A percentile compares a stretch with the other conserved stretches of the same genome.
phyloP scores from a whole-genome alignment of 768 basidiomycete genomes.

The Leccinum uliginosum region DNA sequence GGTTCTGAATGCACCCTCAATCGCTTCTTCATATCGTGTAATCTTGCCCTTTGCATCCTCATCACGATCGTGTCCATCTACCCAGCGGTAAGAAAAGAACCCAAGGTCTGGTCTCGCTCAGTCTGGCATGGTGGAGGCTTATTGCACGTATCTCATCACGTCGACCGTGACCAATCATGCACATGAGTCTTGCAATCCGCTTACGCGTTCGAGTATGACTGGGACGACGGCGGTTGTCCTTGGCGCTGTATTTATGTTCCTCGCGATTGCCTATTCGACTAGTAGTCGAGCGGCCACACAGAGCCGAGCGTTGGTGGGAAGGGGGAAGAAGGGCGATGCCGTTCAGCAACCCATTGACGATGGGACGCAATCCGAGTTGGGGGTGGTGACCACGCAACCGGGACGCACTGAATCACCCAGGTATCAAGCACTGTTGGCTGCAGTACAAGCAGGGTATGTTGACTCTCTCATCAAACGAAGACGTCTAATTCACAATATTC shows the following conservation, averaged over 20 bases:
- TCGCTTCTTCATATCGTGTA: conserved; percentile 96
- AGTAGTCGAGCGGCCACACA: conserved; percentile 93
- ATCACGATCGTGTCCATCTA: conserved; percentile 81
- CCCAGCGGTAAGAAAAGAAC: conserved; percentile 85
- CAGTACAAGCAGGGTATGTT: conserved; percentile 86
- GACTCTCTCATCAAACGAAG: conserved; percentile 12
- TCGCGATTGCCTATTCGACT: conserved; percentile 97
- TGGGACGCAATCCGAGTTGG: conserved; percentile 60
- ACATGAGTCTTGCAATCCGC: conserved; percentile 84
- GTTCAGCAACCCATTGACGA: conserved; percentile 60
- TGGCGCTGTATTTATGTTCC: conserved; percentile 93
- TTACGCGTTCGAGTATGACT: conserved; percentile 64
- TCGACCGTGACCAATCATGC: conserved; percentile 93
- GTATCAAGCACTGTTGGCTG: conserved; percentile 91
- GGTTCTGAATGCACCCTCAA: conserved; percentile 84
- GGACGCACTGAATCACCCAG: conserved; percentile 78
- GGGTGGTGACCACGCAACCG: conserved; percentile 80
- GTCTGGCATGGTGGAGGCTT: conserved; percentile 94
- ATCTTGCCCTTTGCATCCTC: conserved; percentile 74
- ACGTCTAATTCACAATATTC: not conserved
- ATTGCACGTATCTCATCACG: conserved; percentile 93
- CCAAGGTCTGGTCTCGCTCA: conserved; percentile 94
- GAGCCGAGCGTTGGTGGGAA: conserved; percentile 84
- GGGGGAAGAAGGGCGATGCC: conserved; percentile 54
- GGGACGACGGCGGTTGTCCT: conserved; percentile 83